Base-by-base conservation (phyloP, 1,139 yeast species). In the Magnusiomyces fungicola region DNA sequence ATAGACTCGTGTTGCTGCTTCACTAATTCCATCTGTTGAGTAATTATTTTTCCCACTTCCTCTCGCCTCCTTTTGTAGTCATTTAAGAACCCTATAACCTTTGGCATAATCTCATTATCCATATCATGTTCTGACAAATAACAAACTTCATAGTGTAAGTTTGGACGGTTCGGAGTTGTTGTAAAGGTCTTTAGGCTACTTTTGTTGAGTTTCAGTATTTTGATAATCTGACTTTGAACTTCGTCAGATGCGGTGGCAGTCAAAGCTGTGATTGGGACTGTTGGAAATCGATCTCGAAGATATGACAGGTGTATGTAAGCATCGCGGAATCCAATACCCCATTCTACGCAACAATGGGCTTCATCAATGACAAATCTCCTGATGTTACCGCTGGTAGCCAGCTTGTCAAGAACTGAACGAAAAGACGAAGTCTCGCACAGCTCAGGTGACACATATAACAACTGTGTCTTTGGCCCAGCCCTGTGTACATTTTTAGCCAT, bases 261-360 rank as follows among this genome's bases (percentile, higher is more conserved):
- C 48, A 87, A 70, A 0, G 95, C 96, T 82, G 86, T 86, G 56
- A 87, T 70, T 1, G 96, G 95, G 10, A 86, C 75, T 47, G 73
- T 74, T 0, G 95, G 94, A 61, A 76, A 87, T 49, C 78, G 74
- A 36, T 71, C 69, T 57, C 85, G 83, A 67, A 87, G 83, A 57
- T 76, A 76, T 34, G 79, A 78, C 67, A 87, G 69, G 16, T 81
- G 83, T 55, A 83, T 83, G 65, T 87, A 87, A 63, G 87, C 95
- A 0, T 92, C 92, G 55, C 96, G 71, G 62, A 87, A 87, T 63
- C 85, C 95, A 65, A 85, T 95, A 10, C 96, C 96, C 96, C 96
- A 87, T 33, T 89, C 83, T 50, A 92, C 84, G 51, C 87, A 87
- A 74, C 96, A 87, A 67, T 87, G 96, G 0, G 96, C 96, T 61